phyloP scores from a whole-genome alignment of 2,329 filamentous ascomycete genomes.

The Pyricularia sp. region DNA sequence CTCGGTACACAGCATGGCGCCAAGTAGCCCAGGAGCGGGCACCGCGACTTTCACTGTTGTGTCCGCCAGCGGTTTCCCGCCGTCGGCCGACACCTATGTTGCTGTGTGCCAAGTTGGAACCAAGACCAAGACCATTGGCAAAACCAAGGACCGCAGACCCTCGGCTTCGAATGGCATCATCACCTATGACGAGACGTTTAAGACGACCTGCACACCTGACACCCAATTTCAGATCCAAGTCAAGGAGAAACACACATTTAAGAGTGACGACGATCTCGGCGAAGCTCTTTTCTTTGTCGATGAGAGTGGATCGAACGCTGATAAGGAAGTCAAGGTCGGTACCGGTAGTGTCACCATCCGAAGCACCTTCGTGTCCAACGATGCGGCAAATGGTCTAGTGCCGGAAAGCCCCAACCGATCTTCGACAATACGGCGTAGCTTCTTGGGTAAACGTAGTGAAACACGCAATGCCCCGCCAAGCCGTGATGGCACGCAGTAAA shows the following conservation, averaged over 20 bases:
- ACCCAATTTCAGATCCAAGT: constrained; percentile 76
- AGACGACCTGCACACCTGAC: constrained; percentile 64
- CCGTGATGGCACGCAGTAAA: constrained; percentile 29
- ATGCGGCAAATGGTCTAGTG: constrained; percentile 29
- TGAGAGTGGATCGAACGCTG: constrained; percentile 52
- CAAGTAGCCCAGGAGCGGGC: constrained; percentile 48
- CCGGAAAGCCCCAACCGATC: constrained; percentile 15
- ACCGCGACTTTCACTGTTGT: constrained; percentile 71
- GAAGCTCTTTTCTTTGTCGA: constrained; percentile 87
- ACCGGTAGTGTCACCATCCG: constrained; percentile 58
- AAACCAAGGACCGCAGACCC: constrained; percentile 82
- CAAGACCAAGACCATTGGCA: constrained; percentile 71
- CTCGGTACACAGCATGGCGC: constrained; percentile 51
- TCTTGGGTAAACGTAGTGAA: constrained; percentile 38
- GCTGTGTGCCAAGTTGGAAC: constrained; percentile 51
- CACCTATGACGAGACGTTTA: constrained; percentile 68
- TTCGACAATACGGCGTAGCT: constrained; percentile 31
- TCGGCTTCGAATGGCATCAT: constrained; percentile 40
- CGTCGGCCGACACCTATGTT: constrained; percentile 67
- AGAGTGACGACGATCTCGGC: constrained; percentile 70
- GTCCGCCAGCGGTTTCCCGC: constrained; percentile 64
- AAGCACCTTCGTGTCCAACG: constrained; percentile 53
- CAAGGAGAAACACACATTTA: constrained; percentile 74
- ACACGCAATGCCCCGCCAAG: constrained; percentile 19
- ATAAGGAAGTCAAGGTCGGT: constrained; percentile 66